phyloP scores from a whole-genome alignment of 495 filamentous ascomycete genomes.

The Xylaria nigripes region DNA sequence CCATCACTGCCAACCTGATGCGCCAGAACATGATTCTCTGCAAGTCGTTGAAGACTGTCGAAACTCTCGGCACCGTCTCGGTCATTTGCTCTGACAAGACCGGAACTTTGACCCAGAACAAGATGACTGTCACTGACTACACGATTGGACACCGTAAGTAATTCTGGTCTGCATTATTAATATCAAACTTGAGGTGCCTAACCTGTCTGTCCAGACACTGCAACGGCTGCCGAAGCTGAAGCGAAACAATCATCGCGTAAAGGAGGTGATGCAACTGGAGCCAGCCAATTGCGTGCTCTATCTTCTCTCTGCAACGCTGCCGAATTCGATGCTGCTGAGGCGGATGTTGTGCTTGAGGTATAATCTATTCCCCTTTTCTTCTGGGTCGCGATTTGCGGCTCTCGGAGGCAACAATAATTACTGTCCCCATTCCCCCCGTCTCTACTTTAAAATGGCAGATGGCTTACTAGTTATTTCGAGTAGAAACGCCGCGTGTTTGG shows the following conservation, averaged over 20 bases:
- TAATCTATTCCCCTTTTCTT: not conserved
- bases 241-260: conserved; percentile 28
- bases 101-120: conserved; percentile 57
- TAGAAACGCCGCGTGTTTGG: conserved; percentile 53
- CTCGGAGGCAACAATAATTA: not conserved
- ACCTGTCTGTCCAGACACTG: conserved; percentile 15
- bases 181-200: not conserved
- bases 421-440: not conserved
- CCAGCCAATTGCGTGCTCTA: conserved; percentile 43
- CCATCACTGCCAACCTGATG: conserved; percentile 55
- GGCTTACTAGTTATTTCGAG: not conserved
- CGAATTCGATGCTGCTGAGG: conserved; percentile 55
- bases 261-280: conserved; percentile 27
- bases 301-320: conserved; percentile 61
- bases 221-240: conserved; percentile 33
- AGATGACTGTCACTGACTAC: conserved; percentile 53
- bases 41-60: conserved; percentile 60
- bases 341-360: conserved; percentile 39
- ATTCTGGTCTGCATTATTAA: not conserved
- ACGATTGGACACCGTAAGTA: conserved; percentile 30
- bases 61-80: conserved; percentile 59
- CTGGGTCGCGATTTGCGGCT: too few species aligned
- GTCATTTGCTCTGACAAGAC: conserved; percentile 66
- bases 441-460: not conserved
- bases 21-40: conserved; percentile 54